Conservation (phyloP, 768 basidiomycete species). For the Trametes sanguinea region DNA sequence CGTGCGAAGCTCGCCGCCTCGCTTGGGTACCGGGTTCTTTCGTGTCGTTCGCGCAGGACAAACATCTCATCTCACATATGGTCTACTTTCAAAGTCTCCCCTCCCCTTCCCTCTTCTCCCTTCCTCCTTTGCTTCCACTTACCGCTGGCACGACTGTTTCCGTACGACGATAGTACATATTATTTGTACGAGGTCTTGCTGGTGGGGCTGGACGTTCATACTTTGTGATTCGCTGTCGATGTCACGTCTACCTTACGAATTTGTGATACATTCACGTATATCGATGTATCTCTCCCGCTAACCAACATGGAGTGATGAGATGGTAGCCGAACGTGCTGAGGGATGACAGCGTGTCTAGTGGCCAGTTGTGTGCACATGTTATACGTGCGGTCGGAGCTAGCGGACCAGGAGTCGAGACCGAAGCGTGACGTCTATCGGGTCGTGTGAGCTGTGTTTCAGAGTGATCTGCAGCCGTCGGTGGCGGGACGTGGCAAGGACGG, state of each 20-base stretch:
- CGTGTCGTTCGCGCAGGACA: slow-evolving; percentile 9
- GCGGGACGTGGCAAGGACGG: neutral
- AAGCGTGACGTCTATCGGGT: neutral
- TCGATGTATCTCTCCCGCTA: no score
- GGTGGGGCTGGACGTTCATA: neutral
- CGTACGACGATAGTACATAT: neutral
- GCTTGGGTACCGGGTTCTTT: slow-evolving; percentile 9
- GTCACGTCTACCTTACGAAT: neutral
- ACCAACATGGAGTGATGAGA: no score
- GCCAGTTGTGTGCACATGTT: neutral
- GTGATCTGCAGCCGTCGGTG: neutral
- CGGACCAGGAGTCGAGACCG: neutral
- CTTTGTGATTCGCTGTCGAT: neutral
- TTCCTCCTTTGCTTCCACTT: neutral
- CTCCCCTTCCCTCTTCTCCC: neutral
- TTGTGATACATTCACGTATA: no score
- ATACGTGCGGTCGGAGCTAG: neutral
- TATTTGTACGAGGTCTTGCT: neutral
- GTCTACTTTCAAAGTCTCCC: neutral
- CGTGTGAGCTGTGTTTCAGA: neutral
- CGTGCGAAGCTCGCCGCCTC: slow-evolving; percentile 9
- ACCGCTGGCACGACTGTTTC: slow-evolving; percentile 4
- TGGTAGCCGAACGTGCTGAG: no score
- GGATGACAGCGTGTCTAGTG: no score
- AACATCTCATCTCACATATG: neutral